Evolutionary conservation across 2,329 filamentous ascomycete species (phyloP), one percentile per base, ranked within the genome.

Genomic region (Colletotrichum simmondsii): DNA sequence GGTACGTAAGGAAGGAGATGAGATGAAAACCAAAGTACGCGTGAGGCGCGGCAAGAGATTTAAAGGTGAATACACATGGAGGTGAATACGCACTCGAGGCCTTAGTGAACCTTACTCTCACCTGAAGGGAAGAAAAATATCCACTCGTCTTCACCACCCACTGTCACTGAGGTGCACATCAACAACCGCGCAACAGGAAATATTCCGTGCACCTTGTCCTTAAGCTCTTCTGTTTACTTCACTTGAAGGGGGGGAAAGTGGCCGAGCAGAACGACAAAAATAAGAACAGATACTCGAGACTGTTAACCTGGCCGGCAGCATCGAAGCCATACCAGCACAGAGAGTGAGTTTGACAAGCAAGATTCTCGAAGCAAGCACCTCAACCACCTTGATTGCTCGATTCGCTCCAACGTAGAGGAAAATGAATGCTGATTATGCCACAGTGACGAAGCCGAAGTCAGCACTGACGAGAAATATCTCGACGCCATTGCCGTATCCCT

Each of bases 401-500:
- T 8, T 32, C 14, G 54, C 5, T 10, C 24, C 14, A 11, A 22
- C 5, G n/a, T 54, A 11, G 52, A 24, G 22, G 1, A 54, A 54
- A 32, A 16, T 10, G n/a, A 22, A 37, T 53, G 7, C 59, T 69
- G 22, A 69, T 53, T 16, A 4, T 4, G 42, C 42, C 22, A 16
- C 35, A 65, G 68, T 70, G 68, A 46, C 53, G 35, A 14, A 53
- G 46, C 46, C 56, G 35, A 14, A 53, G 46, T 30, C 56, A 14
- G 24, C 35, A 68, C 12, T 81, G 58, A 89, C 79, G 76, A 87
- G 85, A 61, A 81, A 81, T 35, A 66, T 73, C 53, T 73, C 67
- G 84, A 87, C 5, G 83, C 86, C 61, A 83, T 81, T 74, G 62
- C 37, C 64, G 53, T 62, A 64, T 54, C 42, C n/a, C 77, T 81